Evolutionary conservation across 106 monocot genomes (phyloP).

Genomic region (Agapanthus africanus): DNA sequence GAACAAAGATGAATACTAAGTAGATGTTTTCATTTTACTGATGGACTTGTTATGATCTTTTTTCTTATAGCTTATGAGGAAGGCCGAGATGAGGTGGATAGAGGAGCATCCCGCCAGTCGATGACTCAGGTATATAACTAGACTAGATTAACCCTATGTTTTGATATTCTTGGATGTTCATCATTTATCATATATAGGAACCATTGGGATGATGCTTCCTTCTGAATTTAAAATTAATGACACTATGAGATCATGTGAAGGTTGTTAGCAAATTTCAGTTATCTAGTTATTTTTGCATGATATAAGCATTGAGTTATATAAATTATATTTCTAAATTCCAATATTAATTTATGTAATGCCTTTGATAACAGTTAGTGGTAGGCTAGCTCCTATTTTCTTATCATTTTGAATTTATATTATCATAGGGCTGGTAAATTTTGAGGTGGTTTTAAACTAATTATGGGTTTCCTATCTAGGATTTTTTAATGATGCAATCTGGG

Average conservation of each 20-base stretch:
- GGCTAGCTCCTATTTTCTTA: not conserved
- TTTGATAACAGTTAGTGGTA: not conserved
- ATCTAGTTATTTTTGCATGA: not conserved
- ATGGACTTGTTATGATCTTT: not conserved
- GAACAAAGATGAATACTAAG: not conserved
- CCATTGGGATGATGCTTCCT: not conserved
- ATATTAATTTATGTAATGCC: not conserved
- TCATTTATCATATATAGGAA: not conserved
- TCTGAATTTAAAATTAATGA: not conserved
- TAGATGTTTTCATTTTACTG: constrained; percentile 3
- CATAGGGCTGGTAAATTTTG: not conserved
- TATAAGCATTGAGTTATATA: not conserved
- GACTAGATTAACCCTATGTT: not conserved
- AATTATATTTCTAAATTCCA: not conserved
- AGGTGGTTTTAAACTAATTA: not conserved
- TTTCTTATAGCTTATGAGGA: constrained; percentile 73
- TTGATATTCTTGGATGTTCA: not conserved
- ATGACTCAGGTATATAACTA: constrained; percentile 52
- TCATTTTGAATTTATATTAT: not conserved
- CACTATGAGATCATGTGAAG: not conserved
- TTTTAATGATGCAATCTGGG: constrained; percentile 61
- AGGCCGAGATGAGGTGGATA: constrained; percentile 75
- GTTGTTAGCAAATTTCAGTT: not conserved
- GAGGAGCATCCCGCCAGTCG: constrained; percentile 56
- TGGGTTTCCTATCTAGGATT: constrained; percentile 54